Base-by-base conservation (phyloP, 163 green algal species). In the Coccomyxa subellipsoidea region DNA sequence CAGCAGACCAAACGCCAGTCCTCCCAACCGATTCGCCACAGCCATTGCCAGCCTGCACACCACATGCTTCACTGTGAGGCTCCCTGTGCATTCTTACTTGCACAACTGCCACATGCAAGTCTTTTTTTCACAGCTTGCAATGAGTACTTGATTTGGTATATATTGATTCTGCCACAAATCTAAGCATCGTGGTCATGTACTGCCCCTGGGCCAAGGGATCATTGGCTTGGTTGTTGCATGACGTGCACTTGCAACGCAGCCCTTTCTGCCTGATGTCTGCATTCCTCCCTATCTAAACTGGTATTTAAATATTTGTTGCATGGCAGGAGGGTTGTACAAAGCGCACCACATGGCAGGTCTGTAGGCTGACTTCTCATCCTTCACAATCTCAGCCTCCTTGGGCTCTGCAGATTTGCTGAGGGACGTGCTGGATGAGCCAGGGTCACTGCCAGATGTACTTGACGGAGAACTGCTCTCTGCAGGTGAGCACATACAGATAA, bases 1-100 rank as follows among this genome's bases (percentile, higher is more conserved):
- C 40, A 91, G 83, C 29, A 93, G 81, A 35, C 92, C 92, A 29
- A 82, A 12, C 4, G 81, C 9, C 34, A 80, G 79, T 27, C 85
- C 82, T 12, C 77, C 78, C 29, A 85, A 38, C 10, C 84, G 70
- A 77, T 86, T 80, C 31, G 38, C 59, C 59, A 85, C 38, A 1
- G 81, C 81, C 37, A 75, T 77, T 36, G 81, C 25, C 71, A 88
- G 36, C 84, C 84, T 81, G 84, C 69, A 15, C 76, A 69, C 27
- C 37, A 39, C 73, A 47, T n/a, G n/a, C n/a, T n/a, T n/a, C n/a
- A n/a, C n/a, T n/a, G n/a, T n/a, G n/a, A n/a, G n/a, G n/a, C n/a
- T n/a, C n/a, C n/a, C n/a, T n/a, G n/a, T n/a, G n/a, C n/a, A n/a
- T n/a, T n/a, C n/a, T n/a, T n/a, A n/a, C n/a, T n/a, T n/a, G n/a